Evolutionary conservation across 164 flowering plant species (phyloP), one percentile per base, ranked within the genome.

Genomic region (Dillenia suffruticosa): DNA sequence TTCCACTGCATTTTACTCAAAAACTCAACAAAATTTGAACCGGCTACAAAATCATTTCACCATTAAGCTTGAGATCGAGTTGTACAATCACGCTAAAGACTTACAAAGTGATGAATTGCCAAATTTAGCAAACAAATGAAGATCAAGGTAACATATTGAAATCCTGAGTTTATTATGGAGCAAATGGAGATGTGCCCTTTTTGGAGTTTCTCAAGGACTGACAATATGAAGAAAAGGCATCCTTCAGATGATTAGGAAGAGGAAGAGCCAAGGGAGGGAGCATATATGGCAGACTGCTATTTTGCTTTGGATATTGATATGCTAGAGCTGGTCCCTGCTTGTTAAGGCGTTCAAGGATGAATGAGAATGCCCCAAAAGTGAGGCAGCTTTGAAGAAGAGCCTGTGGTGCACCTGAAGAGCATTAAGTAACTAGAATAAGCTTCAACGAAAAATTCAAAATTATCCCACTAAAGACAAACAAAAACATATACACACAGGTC

Each of bases 351-450:
- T 91, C 97, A 0, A 86, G 63, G 13, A 90, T 68, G 52, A 76
- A 82, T 2, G 96, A 86, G 76, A 93, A 89, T 9, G 86, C 91
- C 65, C 97, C 98, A 69, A 90, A 84, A 24, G 95, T 84, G 54
- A 93, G 61, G 60, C 98, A 90, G 73, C 86, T 82, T 73, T 87
- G 92, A 1, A 84, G 76, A 56, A 93, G 89, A 56, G 85, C 84
- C 65, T 76, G 86, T 9, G 98, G 98, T 32, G 96, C 79, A 68
- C 98, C 98, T 93, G 82, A 59, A 65, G 26, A 53, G 40, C 40
- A 59, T 11, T 19, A 14, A 46, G 46, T 2, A 54, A 22, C 44
- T 9, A 13, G 46, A 61, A 45, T 24, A 63, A 49, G 45, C 32
- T 22, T 62, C 58, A 63, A 10, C 15, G 6, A 32, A 32, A 32